phyloP scores from a whole-genome alignment of 768 basidiomycete species.

The Pulveroboletus sp. region DNA sequence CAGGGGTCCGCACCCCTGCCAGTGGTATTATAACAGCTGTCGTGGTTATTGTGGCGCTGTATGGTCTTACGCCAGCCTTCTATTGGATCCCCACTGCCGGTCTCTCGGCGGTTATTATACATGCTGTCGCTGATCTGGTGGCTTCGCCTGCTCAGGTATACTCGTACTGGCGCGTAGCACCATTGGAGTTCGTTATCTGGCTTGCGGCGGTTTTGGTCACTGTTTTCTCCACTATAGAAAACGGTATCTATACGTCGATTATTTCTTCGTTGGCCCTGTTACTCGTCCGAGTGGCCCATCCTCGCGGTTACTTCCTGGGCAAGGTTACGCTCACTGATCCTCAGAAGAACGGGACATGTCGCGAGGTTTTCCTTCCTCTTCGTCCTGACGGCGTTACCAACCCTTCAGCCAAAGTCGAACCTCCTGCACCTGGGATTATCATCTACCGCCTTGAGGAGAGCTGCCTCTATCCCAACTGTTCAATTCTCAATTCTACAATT shows the following conservation, averaged over 20 bases:
- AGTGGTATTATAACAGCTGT: conserved; percentile 83
- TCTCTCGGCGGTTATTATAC: conserved; percentile 93
- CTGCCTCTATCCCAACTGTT: conserved; percentile 79
- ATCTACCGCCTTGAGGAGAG: conserved; percentile 92
- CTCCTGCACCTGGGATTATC: conserved; percentile 82
- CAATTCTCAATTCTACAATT: conserved; percentile 61
- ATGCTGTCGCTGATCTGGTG: conserved; percentile 85
- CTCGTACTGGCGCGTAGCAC: conserved; percentile 90
- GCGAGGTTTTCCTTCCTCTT: conserved; percentile 85
- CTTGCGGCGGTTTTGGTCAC: conserved; percentile 82
- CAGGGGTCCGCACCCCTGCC: conserved; percentile 93
- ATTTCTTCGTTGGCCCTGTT: conserved; percentile 73
- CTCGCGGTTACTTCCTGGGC: conserved; percentile 88
- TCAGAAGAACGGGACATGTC: conserved; percentile 33
- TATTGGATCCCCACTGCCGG: conserved; percentile 81
- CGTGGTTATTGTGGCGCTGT: conserved; percentile 89
- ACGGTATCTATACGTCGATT: conserved; percentile 88
- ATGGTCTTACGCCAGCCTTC: conserved; percentile 91
- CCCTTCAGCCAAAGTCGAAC: conserved; percentile 62
- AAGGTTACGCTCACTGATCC: conserved; percentile 57
- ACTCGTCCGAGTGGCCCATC: conserved; percentile 80
- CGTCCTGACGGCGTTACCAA: conserved; percentile 57
- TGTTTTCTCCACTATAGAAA: conserved; percentile 89
- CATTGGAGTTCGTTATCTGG: conserved; percentile 90
- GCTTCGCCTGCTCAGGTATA: conserved; percentile 79